Evolutionary conservation across 2,329 filamentous ascomycete genomes (phyloP), one percentile per base, ranked within the genome.

Genomic region (Nectriaceae sp.): DNA sequence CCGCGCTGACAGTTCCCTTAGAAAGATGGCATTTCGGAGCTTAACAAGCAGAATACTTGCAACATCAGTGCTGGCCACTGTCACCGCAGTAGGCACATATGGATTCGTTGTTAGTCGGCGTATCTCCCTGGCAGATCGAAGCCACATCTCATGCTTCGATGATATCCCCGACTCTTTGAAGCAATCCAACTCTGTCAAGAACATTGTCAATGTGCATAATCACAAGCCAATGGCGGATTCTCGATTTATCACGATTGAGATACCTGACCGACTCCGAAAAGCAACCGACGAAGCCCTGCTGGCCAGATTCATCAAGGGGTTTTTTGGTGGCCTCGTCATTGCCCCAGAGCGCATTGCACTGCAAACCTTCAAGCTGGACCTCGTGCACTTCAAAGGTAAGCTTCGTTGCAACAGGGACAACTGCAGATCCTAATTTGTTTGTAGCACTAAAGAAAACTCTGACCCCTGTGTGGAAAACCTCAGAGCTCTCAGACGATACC

Each of bases 251-350:
- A 54, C 58, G 0, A 52, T 68, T 11, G 40, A 59, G 1, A 44
- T 66, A 11, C 53, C 60, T 0, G 13, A 43, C 1, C 40, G 49
- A 5, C 47, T 54, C 16, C 29, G 35, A 1, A 3, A 44, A 11
- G 31, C 62, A 2, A 52, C 59, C 2, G 65, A 69, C 29, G 60
- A 67, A 22, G 44, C 39, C 3, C 38, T 69, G 5, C 47, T 69
- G 20, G 59, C 66, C 1, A 55, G 52, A 2, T 66, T 68, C 10
- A 43, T 63, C 2, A 62, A 53, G 11, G 63, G 58, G 0, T 69
- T 64, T 21, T 68, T 68, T 40, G 65, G 63, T 4, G 66, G 66
- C 0, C 40, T 54, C 1, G 65, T 69, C 1, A 55, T 69, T 33
- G 54, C 49, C 0, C 61, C 57, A 0, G 66, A 69, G 41, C 51